phyloP scores from a whole-genome alignment of 2,329 filamentous ascomycete genomes.

The Sporothrix curviconia region DNA sequence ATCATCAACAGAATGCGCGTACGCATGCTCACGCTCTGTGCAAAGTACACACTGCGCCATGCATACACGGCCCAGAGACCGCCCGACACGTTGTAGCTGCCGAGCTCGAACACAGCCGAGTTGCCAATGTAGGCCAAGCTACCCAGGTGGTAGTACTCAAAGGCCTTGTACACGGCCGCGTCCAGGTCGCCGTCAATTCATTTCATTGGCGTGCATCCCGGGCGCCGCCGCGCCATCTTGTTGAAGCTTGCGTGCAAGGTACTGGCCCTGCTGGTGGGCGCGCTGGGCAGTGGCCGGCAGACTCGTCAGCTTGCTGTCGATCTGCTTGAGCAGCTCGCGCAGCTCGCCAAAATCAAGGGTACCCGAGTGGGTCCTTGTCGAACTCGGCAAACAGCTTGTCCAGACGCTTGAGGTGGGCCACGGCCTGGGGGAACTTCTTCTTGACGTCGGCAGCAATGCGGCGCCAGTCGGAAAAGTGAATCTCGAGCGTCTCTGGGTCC shows the following conservation, averaged over 20 bases:
- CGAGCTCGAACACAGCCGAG: slow-evolving; percentile 87
- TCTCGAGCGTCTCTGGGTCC: slow-evolving; percentile 79
- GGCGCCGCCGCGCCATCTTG: slow-evolving; percentile 72
- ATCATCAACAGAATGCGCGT: slow-evolving; percentile 86
- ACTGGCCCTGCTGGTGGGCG: slow-evolving; percentile 90
- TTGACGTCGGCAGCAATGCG: slow-evolving; percentile 75
- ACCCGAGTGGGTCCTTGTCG: slow-evolving; percentile 85
- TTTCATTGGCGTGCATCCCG: slow-evolving; percentile 69
- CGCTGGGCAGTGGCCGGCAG: slow-evolving; percentile 93
- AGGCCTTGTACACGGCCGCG: slow-evolving; percentile 85
- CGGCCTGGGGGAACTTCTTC: slow-evolving; percentile 84
- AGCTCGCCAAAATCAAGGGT: slow-evolving; percentile 93
- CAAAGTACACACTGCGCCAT: slow-evolving; percentile 95
- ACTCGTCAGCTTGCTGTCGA: slow-evolving; percentile 90
- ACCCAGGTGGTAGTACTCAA: slow-evolving; percentile 88
- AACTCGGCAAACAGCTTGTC: slow-evolving; percentile 89
- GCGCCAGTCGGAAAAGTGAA: slow-evolving; percentile 85
- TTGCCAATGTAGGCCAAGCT: slow-evolving; percentile 94
- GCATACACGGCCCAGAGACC: slow-evolving; percentile 91
- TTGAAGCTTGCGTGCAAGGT: slow-evolving; percentile 92
- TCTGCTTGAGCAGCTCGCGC: slow-evolving; percentile 78
- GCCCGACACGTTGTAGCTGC: slow-evolving; percentile 69
- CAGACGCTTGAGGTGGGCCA: slow-evolving; percentile 77
- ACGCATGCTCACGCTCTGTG: slow-evolving; percentile 88
- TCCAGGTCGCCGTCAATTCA: slow-evolving; percentile 87